Conservation (phyloP, 169 alveolate genomes). For the Eimeria mitis region DNA sequence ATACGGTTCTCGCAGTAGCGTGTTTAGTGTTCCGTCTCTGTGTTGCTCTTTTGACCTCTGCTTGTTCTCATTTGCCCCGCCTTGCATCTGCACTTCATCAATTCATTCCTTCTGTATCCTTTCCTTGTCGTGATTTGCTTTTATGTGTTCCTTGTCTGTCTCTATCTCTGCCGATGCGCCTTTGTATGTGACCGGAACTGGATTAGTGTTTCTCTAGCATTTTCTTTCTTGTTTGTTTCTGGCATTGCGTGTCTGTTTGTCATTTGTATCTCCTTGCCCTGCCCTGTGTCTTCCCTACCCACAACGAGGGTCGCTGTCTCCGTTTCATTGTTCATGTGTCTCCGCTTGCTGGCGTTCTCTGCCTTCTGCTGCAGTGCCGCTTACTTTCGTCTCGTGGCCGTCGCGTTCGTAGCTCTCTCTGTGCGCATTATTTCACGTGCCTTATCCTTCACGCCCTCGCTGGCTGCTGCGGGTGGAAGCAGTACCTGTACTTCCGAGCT, state of each 20-base stretch:
- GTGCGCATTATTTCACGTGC: slow-evolving; percentile 42
- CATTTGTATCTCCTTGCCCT: neutral
- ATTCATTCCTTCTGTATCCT: neutral
- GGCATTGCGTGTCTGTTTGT: neutral
- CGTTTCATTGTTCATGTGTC: neutral
- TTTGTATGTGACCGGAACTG: neutral
- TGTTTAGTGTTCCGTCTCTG: neutral
- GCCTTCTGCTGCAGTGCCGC: slow-evolving; percentile 25
- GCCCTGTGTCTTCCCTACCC: neutral
- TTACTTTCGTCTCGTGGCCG: slow-evolving; percentile 9
- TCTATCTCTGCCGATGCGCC: neutral
- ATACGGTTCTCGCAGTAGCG: neutral
- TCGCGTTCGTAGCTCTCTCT: slow-evolving; percentile 22
- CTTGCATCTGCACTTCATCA: neutral
- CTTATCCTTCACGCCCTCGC: neutral
- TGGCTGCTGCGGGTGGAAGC: neutral
- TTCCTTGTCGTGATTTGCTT: neutral
- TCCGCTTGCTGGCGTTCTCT: neutral
- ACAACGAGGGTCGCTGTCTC: neutral
- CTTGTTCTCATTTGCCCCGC: neutral
- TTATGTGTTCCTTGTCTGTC: neutral
- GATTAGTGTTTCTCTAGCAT: neutral
- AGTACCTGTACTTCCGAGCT: slow-evolving; percentile 25
- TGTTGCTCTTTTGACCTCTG: neutral
- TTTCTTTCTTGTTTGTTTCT: neutral